These are phyloP conservation scores for Taphrina populina DNA, from an alignment of 1,139 yeast genomes.

Conservation along the genomic window DNA sequence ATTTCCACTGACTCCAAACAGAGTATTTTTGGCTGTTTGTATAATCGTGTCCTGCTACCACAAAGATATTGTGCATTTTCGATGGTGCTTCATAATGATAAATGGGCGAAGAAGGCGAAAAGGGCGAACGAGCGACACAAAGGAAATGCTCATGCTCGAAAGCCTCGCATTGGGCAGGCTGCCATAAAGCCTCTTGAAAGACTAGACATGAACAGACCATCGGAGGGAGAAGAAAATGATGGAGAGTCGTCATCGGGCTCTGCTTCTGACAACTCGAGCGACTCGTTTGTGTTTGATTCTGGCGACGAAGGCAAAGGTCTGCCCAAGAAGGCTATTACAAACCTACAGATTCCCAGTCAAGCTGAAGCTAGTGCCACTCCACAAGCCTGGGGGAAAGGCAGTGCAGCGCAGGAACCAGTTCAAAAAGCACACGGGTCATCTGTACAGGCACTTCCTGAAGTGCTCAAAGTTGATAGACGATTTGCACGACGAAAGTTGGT, in stretches of 20 bases:
- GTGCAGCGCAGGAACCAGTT: neutral
- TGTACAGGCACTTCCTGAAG: neutral
- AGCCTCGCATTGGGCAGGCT: too few species aligned
- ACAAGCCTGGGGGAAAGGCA: neutral
- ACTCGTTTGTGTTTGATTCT: constrained; percentile 17
- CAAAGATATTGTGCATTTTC: too few species aligned
- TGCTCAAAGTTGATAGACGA: neutral
- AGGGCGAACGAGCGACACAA: constrained; percentile 10
- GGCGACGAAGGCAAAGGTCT: constrained; percentile 11
- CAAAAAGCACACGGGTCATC: neutral
- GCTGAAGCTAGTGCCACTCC: neutral
- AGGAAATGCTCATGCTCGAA: constrained; percentile 4
- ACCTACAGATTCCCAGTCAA: neutral
- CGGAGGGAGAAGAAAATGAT: neutral
- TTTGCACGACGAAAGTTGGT: constrained; percentile 27
- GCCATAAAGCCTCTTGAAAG: constrained; percentile 4
- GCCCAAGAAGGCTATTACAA: neutral
- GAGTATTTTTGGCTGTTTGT: too few species aligned
- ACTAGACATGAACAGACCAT: constrained; percentile 3
- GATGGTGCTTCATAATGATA: constrained; percentile 31
- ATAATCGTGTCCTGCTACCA: too few species aligned
- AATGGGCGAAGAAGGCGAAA: constrained; percentile 31
- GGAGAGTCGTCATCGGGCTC: neutral
- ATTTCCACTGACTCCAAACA: too few species aligned
- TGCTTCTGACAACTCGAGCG: neutral